These are phyloP conservation scores for Trametes polyzona DNA, from an alignment of 1,284 basidiomycete species.

Conservation along the genomic window DNA sequence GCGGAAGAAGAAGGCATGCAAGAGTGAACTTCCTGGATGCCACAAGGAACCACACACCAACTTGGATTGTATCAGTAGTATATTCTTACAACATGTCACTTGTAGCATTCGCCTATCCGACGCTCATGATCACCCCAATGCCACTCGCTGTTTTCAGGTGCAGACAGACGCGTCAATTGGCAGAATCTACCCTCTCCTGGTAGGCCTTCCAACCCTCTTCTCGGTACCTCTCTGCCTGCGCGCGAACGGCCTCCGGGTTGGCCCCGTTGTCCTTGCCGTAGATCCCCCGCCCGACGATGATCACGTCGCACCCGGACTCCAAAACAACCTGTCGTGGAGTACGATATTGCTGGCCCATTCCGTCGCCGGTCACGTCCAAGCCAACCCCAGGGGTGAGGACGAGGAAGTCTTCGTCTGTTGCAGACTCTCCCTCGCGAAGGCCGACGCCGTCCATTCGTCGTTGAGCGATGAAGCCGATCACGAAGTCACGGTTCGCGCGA, in stretches of 20 bases:
- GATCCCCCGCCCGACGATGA: constrained; percentile 97
- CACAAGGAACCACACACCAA: not conserved
- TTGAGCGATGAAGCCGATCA: constrained; percentile 96
- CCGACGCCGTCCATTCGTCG: constrained; percentile 76
- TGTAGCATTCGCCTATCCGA: not conserved
- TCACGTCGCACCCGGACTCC: constrained; percentile 92
- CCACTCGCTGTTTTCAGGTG: too few relatives aligned
- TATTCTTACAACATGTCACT: constrained; percentile 11
- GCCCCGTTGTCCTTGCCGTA: constrained; percentile 77
- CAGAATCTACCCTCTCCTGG: constrained; percentile 43
- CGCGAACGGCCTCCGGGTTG: constrained; percentile 60
- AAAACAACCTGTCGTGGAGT: constrained; percentile 87
- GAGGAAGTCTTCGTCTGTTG: constrained; percentile 76
- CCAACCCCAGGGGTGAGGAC: constrained; percentile 95
- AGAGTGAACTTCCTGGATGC: constrained; percentile 9
- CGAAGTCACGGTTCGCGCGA: constrained; percentile 79
- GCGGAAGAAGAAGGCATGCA: constrained; percentile 32
- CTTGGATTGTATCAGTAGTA: constrained; percentile 23
- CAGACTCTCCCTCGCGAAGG: constrained; percentile 35
- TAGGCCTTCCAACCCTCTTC: constrained; percentile 94
- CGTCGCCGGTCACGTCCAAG: constrained; percentile 82
- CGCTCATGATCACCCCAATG: not conserved
- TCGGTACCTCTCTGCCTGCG: constrained; percentile 84
- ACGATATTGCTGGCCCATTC: constrained; percentile 95
- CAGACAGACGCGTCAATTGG: not conserved